Evolutionary conservation across 2,329 filamentous ascomycete genomes (phyloP), one percentile per base, ranked within the genome.

Genomic region (Dactylellina cionopaga): DNA sequence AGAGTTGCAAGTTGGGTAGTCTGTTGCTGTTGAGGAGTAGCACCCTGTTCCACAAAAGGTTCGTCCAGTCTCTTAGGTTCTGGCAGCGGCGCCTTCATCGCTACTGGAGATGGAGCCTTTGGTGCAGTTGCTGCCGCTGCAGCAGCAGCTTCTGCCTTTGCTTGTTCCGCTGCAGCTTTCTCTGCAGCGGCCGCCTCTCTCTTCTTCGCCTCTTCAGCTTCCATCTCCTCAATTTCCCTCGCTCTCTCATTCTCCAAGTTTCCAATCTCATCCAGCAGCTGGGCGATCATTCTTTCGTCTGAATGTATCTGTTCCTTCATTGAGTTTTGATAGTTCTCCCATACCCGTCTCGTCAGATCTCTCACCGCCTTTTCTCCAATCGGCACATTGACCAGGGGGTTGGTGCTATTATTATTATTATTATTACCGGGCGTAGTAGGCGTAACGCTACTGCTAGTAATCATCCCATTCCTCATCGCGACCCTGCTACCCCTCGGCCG

Each of bases 251-350:
- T 71, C 58, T 71, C 66, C 43, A 71, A 19, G 25, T 71, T 71
- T 9, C 66, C 66, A 64, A 71, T 71, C 35, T 71, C 66, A 41
- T 71, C 66, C 44, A 71, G 24, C 11, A 71, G 35, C 35, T 71
- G 66, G 17, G 66, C 66, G 35, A 71, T 71, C 1, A 31, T 54
- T 11, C 58, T 31, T 31, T 71, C 66, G 25, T 71, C 66, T 2
- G 66, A 43, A 6, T 64, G 58, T 37, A 71, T 71, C 58, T 71
- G 66, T 9, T 71, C 66, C 51, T 58, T 63, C 66, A 71, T 71
- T 58, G 52, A 51, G 24, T 71, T 71, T 31, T 71, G 66, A 39
- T 71, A 71, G 15, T 15, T 63, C 51, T 71, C 66, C 66, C 66
- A 71, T 19, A 64, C 41, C 51, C 58, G 49, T 31, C 66, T 56